Evolutionary conservation across 495 filamentous ascomycete species (phyloP).

Genomic region (Aspergillus saccharolyticus): DNA sequence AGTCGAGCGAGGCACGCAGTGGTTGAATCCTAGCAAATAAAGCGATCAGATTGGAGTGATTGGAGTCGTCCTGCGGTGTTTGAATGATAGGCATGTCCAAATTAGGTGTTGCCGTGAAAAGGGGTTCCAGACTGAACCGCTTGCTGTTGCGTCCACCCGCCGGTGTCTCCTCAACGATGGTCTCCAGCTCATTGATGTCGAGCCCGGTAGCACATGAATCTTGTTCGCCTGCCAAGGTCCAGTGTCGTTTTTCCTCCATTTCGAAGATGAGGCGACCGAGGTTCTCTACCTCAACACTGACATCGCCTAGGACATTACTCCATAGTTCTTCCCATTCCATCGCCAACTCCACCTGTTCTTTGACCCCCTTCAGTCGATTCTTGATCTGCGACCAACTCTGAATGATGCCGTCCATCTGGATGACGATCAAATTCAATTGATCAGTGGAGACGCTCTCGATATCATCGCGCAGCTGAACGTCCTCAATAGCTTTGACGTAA

Average conservation of each 20-base stretch:
- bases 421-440: slow-evolving; percentile 64
- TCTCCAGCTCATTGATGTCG: slow-evolving; percentile 87
- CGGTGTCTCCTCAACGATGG: slow-evolving; percentile 86
- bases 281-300: slow-evolving; percentile 82
- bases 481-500: slow-evolving; percentile 86
- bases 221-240: slow-evolving; percentile 54
- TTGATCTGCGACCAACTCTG: slow-evolving; percentile 81
- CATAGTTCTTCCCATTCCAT: slow-evolving; percentile 99
- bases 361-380: slow-evolving; percentile 66
- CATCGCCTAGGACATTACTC: slow-evolving; percentile 89
- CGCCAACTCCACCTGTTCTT: slow-evolving; percentile 87
- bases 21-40: slow-evolving; percentile 95
- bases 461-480: slow-evolving; percentile 75
- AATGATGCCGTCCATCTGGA: slow-evolving; percentile 81
- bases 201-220: slow-evolving; percentile 55
- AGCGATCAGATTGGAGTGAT: slow-evolving; percentile 69
- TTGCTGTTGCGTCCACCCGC: slow-evolving; percentile 49
- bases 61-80: slow-evolving; percentile 68
- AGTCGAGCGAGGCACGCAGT: slow-evolving; percentile 85
- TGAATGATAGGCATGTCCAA: slow-evolving; percentile 50
- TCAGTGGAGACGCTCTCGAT: slow-evolving; percentile 62
- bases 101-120: slow-evolving; percentile 54
- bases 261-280: slow-evolving; percentile 82
- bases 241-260: slow-evolving; percentile 91
- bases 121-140: slow-evolving; percentile 60